phyloP scores from a whole-genome alignment of 2,329 filamentous ascomycete species.

The Penicillium sclerotigenum region DNA sequence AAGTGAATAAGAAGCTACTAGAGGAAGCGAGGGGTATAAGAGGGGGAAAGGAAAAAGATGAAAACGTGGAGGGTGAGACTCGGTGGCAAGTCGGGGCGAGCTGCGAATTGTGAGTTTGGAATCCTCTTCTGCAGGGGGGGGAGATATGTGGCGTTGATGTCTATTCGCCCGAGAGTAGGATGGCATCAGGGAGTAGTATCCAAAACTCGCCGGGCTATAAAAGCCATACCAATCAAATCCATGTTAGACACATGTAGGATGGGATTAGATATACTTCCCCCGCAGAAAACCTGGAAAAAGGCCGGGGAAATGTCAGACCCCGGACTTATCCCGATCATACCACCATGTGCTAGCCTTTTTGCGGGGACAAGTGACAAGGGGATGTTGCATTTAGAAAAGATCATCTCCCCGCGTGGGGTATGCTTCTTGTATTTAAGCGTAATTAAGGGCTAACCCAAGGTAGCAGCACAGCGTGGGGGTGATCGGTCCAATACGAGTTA shows the following conservation, averaged over 20 bases:
- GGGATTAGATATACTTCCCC: too few species aligned
- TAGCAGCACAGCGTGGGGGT: not conserved
- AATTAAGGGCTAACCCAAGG: not conserved
- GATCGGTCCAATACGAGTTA: not conserved
- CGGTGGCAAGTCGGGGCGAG: not conserved
- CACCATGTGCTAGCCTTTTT: not conserved
- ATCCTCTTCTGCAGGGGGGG: not conserved
- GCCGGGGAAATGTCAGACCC: constrained; percentile 2
- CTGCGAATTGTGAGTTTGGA: not conserved
- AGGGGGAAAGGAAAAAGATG: constrained; percentile 5
- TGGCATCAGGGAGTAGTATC: not conserved
- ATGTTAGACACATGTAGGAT: too few species aligned
- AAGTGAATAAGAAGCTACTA: not conserved
- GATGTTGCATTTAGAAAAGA: not conserved
- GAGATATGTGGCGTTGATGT: constrained; percentile 1
- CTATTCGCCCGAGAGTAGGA: not conserved
- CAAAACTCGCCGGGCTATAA: too few species aligned
- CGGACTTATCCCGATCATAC: not conserved
- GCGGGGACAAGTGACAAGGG: not conserved
- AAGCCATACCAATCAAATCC: not conserved
- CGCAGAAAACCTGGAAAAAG: not conserved
- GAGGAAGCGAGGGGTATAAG: constrained; percentile 2
- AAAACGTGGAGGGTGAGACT: constrained; percentile 1
- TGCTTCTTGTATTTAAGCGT: not conserved
- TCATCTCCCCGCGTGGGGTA: constrained; percentile 3